Evolutionary conservation across 2,329 filamentous ascomycete species (phyloP).

Genomic region (Exophiala sp.): DNA sequence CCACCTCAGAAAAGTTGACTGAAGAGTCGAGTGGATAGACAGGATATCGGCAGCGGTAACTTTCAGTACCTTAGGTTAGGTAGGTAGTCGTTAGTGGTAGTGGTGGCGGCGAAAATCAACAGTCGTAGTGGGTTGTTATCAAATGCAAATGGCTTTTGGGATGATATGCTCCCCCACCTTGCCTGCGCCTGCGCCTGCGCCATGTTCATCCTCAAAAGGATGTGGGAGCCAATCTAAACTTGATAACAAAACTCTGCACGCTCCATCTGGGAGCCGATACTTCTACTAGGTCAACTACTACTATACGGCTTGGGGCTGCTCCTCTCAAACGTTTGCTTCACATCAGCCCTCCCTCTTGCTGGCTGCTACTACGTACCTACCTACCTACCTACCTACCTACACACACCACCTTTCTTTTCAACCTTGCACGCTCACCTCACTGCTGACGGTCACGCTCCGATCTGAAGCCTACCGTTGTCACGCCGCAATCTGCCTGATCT

Average conservation of each 20-base stretch:
- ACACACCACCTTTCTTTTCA: conserved; percentile 12
- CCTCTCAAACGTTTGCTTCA: background rate
- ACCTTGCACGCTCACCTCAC: conserved; percentile 17
- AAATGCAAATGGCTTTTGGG: background rate
- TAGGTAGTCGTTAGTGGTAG: too few species aligned
- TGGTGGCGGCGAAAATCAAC: background rate
- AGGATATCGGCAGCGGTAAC: background rate
- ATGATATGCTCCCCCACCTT: conserved; percentile 1
- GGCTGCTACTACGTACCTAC: conserved; percentile 12
- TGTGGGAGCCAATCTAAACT: conserved; percentile 20
- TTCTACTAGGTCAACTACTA: background rate
- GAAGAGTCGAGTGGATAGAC: background rate
- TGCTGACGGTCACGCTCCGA: conserved; percentile 17
- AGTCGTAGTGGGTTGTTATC: background rate
- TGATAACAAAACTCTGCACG: conserved; percentile 23
- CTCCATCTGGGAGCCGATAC: conserved; percentile 10
- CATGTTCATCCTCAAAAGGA: conserved; percentile 1
- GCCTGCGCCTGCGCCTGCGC: background rate
- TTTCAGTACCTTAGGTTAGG: background rate
- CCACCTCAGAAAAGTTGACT: background rate
- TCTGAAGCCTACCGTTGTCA: conserved; percentile 4
- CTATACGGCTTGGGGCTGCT: background rate
- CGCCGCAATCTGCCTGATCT: conserved; percentile 18
- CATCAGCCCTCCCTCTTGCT: conserved; percentile 2
- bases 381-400: too few species aligned